Conservation (phyloP, 1,139 yeast genomes). For the Candida mesenterica region DNA sequence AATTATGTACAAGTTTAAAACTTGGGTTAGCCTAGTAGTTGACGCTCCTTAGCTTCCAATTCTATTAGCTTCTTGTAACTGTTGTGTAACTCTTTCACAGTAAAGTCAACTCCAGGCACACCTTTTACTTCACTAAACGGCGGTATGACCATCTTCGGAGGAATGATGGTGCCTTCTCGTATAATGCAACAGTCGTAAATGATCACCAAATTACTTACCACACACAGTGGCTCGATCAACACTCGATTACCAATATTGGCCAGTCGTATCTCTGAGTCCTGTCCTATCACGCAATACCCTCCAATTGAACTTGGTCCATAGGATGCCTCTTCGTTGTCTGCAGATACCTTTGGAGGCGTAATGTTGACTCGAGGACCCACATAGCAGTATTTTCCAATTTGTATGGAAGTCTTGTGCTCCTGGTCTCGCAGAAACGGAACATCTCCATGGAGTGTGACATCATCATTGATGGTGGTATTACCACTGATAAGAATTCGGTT, state of each 20-base stretch:
- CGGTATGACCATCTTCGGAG: constrained; percentile 57
- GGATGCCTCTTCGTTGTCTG: not conserved
- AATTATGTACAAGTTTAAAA: too few species aligned
- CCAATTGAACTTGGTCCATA: constrained; percentile 49
- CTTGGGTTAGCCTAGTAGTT: constrained; percentile 21
- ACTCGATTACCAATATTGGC: constrained; percentile 61
- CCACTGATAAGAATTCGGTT: constrained; percentile 30
- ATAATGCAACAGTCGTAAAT: constrained; percentile 64
- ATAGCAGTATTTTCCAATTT: constrained; percentile 53
- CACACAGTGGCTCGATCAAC: constrained; percentile 43
- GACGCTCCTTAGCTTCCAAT: constrained; percentile 36
- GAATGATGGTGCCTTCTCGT: constrained; percentile 47
- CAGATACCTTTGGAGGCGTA: constrained; percentile 7
- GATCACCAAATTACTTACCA: constrained; percentile 43
- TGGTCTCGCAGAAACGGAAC: constrained; percentile 11
- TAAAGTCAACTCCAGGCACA: constrained; percentile 30
- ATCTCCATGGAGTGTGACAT: constrained; percentile 24
- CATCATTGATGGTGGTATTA: constrained; percentile 30
- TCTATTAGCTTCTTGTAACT: constrained; percentile 46
- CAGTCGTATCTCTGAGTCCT: constrained; percentile 36
- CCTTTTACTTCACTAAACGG: constrained; percentile 57
- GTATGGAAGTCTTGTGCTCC: constrained; percentile 30
- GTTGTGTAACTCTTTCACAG: constrained; percentile 31
- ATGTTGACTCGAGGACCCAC: constrained; percentile 23
- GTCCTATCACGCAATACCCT: constrained; percentile 56